Conservation (phyloP, 805 yeast genomes). For the Teunomyces pallodes region DNA sequence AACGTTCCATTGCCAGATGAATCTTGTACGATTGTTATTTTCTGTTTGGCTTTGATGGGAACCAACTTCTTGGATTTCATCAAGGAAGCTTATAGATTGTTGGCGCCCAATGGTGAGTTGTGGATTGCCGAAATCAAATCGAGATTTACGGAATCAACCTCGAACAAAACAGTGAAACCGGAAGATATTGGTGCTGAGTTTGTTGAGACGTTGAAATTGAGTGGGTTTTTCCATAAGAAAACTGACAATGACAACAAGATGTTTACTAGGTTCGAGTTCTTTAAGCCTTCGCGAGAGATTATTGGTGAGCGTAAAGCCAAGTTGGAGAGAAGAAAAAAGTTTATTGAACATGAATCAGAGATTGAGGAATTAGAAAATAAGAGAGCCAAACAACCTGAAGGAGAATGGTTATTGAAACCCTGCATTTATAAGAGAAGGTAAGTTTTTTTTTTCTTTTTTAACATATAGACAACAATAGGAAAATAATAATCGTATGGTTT, state of each 20-base stretch:
- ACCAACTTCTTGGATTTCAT: slow-evolving; percentile 92
- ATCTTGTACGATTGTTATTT: slow-evolving; percentile 84
- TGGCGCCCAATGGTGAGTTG: slow-evolving; percentile 88
- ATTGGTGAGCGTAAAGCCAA: slow-evolving; percentile 60
- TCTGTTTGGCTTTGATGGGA: slow-evolving; percentile 96
- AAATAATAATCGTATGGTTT: neutral
- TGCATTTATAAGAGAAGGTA: slow-evolving; percentile 91
- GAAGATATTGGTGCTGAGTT: slow-evolving; percentile 68
- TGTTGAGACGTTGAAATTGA: slow-evolving; percentile 67
- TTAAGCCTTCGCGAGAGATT: slow-evolving; percentile 75
- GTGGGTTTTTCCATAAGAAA: slow-evolving; percentile 83
- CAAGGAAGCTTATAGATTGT: slow-evolving; percentile 80
- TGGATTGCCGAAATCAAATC: slow-evolving; percentile 99
- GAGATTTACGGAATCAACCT: slow-evolving; percentile 62
- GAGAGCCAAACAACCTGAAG: slow-evolving; percentile 62
- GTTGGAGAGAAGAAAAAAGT: slow-evolving; percentile 59
- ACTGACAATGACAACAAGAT: slow-evolving; percentile 87
- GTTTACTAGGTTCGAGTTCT: slow-evolving; percentile 94
- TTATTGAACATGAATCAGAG: slow-evolving; percentile 67
- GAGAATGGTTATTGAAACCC: slow-evolving; percentile 89
- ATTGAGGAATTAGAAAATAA: slow-evolving; percentile 57
- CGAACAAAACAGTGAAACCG: slow-evolving; percentile 26
- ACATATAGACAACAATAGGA: neutral
- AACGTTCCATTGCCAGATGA: slow-evolving; percentile 80
- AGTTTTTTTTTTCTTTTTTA: neutral